Base-by-base conservation (phyloP, 768 basidiomycete species). In the Tephrocybe sp. region DNA sequence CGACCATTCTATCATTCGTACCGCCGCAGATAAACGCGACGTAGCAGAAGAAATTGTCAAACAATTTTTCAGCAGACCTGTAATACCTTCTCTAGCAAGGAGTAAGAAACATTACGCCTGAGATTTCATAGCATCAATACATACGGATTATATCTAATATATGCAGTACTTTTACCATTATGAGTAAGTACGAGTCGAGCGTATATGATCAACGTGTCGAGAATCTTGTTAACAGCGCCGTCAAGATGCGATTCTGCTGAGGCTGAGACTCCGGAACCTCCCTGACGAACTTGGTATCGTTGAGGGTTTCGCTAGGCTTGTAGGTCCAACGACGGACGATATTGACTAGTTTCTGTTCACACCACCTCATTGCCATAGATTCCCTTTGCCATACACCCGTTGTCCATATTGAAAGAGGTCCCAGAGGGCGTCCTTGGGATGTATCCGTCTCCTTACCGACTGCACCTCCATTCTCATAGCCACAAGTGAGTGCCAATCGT, bases 361-460 rank as follows among this genome's bases (percentile, higher is more conserved):
- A 50, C 69, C 74, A 80, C 7, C 88, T 79, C 72, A 89, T 76
- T 8, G 64, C 19, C 70, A 76, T 82, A 13, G 74, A 72, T 63
- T 91, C 87, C 45, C 70, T 71, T 54, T 82, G 52, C 88, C 88
- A 90, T 3, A 89, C 75, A 1, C 79, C 80, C 0, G 75, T 80
- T 25, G 87, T 89, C 83, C 80, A 87, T 25, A 91, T 69, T 0
- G 84, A 74, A 42, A 91, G 61, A 4, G 87, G 84, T 0, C 82
- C 83, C 21, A 49, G 45, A 1, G 59, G 52, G 46, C 50, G 45
- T 38, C 42, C 33, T 37, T 49, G 40, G 23, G 42, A 15, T 38
- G 53, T 44, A 18, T 57, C 61, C 21, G 59, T 61, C 49, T 69
- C 68, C 27, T 60, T 61, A 37, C 47, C 57, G 16, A 61, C 39